Evolutionary conservation across 2,329 filamentous ascomycete species (phyloP), one percentile per base, ranked within the genome.

Genomic region (Graphiopsis chlorocephala): DNA sequence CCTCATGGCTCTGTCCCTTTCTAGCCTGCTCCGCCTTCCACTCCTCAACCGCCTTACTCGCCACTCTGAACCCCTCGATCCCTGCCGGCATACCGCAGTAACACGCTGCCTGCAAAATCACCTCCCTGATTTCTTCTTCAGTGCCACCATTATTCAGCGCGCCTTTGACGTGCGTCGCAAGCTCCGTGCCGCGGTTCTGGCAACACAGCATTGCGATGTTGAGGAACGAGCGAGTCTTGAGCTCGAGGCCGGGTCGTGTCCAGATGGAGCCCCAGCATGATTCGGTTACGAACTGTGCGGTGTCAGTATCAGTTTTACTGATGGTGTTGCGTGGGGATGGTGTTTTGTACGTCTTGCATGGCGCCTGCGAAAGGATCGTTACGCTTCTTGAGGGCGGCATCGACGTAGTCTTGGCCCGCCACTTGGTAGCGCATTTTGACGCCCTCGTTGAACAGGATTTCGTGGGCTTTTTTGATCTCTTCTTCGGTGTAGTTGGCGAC

Each of bases 141-240:
- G 80, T 83, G 12, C 86, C 76, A 0, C 87, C 87, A 68, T 90
- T 90, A 68, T 85, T 87, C 68, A 86, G 75, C 1, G 87, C 87
- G 0, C 87, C 87, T 25, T 85, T 79, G n/a, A 87, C 79, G 72
- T 90, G 87, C 8, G 86, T 81, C 0, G 80, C 86, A 64, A 90
- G 77, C 72, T 90, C 87, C 0, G 84, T 82, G 6, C 78, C 79
- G 5, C 85, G 79, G 70, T 88, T 88, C 67, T 88, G 78, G 3
- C 85, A 85, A 73, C 84, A 85, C 53, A 90, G 78, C 83, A 90
- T 88, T 56, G 83, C 86, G 56, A 89, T 85, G 73, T 89, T 89
- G 61, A 90, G 77, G 63, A 90, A 78, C 61, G 82, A 85, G 55
- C 87, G 82, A 68, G 86, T 83, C 73, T 88, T 87, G 65, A 83